Evolutionary conservation across 495 filamentous ascomycete species (phyloP).

Genomic region (Aspergillus conjunctus): DNA sequence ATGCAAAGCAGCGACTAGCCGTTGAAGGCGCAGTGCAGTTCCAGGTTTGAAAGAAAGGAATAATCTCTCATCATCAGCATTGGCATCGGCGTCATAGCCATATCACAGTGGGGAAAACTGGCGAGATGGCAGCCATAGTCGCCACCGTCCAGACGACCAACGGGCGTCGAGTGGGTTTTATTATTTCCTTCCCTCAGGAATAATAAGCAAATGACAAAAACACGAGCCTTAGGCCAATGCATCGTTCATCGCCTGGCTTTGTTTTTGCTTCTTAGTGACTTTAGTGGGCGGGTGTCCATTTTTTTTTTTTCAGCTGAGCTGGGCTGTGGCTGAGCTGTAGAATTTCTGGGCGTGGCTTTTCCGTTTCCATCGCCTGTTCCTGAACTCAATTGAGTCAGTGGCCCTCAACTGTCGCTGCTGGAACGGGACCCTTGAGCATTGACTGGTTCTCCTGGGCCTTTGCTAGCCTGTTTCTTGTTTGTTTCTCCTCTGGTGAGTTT

Average conservation of each 20-base stretch:
- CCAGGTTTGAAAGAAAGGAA: not conserved
- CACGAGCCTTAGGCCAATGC: conserved; percentile 15
- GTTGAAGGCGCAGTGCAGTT: not conserved
- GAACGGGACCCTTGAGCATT: not conserved
- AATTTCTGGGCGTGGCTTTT: not conserved
- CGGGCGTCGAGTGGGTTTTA: not conserved
- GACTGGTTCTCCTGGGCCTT: not conserved
- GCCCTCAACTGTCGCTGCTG: not conserved
- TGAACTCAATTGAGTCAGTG: conserved; percentile 15
- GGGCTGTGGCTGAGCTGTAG: conserved; percentile 21
- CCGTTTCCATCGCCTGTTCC: conserved; percentile 8
- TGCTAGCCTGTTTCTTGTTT: no score
- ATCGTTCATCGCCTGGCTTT: conserved; percentile 2
- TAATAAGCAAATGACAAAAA: not conserved
- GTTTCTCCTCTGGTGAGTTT: not conserved
- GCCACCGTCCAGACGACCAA: not conserved
- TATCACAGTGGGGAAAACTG: not conserved
- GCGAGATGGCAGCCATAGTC: not conserved
- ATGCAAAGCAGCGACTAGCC: not conserved
- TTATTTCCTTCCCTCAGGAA: not conserved
- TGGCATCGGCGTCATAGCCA: no score
- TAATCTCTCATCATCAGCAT: not conserved
- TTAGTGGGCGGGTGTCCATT: not conserved
- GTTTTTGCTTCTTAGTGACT: no score
- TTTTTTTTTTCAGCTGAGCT: conserved; percentile 15